Evolutionary conservation across 352 stramenopile species (phyloP).

Genomic region (Halophytophthora polymorphica): DNA sequence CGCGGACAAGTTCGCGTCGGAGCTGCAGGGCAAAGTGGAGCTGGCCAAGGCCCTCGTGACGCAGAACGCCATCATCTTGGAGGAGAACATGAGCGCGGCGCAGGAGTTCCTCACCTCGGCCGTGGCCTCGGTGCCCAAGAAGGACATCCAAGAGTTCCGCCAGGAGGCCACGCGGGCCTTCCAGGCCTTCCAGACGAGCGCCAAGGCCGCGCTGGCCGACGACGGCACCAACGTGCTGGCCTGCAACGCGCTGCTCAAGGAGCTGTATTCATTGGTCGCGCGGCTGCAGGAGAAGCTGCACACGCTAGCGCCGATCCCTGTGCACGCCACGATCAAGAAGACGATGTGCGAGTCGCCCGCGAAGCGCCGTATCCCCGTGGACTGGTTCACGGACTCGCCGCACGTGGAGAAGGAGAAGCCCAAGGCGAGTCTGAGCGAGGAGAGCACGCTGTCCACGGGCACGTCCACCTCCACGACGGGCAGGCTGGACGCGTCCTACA

Average conservation of each 20-base stretch:
- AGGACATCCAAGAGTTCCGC: constrained; percentile 58
- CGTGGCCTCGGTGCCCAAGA: constrained; percentile 45
- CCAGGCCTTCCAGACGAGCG: constrained; percentile 29
- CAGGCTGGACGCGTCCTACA: constrained; percentile 36
- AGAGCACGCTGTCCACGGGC: constrained; percentile 30
- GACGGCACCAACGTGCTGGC: constrained; percentile 51
- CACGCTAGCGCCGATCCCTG: constrained; percentile 52
- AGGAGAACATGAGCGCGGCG: constrained; percentile 59
- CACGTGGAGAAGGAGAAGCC: constrained; percentile 23
- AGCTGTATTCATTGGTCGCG: constrained; percentile 55
- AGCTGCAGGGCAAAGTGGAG: constrained; percentile 40
- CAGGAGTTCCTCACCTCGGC: constrained; percentile 63
- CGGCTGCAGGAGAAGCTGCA: constrained; percentile 55
- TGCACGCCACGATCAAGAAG: constrained; percentile 79
- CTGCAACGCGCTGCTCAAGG: constrained; percentile 65
- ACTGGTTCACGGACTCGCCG: constrained; percentile 67
- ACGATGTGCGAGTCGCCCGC: constrained; percentile 59
- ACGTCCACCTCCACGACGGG: constrained; percentile 35
- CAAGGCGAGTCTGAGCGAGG: constrained; percentile 33
- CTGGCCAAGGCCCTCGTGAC: constrained; percentile 42
- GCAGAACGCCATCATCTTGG: constrained; percentile 65
- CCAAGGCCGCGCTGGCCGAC: constrained; percentile 23
- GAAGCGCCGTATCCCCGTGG: constrained; percentile 67
- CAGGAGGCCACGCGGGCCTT: constrained; percentile 34
- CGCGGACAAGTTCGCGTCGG: constrained; percentile 42